phyloP scores from a whole-genome alignment of 176 grass and related monocot species.

The Echinochloa phyllopogon region DNA sequence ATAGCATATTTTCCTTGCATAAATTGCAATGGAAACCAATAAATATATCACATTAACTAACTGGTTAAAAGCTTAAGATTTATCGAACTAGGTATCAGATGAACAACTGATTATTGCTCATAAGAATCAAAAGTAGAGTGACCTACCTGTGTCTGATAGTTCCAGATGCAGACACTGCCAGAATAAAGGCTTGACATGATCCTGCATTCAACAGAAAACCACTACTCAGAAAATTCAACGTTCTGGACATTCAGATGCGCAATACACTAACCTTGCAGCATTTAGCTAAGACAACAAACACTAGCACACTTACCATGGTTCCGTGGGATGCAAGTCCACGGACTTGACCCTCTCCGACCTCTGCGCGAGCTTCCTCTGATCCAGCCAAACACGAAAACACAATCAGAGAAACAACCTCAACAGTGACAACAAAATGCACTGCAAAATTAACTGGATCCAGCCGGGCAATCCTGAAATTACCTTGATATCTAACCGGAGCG shows the following conservation, averaged over 20 bases:
- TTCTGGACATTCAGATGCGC: not conserved
- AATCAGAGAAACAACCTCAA: constrained; percentile 6
- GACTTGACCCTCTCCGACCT: constrained; percentile 92
- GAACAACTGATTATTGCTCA: not conserved
- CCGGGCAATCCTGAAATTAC: constrained; percentile 43
- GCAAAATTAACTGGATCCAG: constrained; percentile 43
- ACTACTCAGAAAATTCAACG: not conserved
- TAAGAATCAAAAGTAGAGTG: constrained; percentile 4
- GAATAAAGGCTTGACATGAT: constrained; percentile 88
- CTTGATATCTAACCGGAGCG: constrained; percentile 95
- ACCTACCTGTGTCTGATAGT: constrained; percentile 76
- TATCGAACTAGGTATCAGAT: not conserved
- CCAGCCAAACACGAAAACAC: constrained; percentile 34
- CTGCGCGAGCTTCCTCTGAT: constrained; percentile 96
- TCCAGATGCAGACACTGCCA: constrained; percentile 84
- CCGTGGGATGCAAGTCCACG: constrained; percentile 78
- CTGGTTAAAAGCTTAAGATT: not conserved
- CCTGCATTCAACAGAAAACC: constrained; percentile 50
- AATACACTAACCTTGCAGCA: not conserved
- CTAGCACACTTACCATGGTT: constrained; percentile 67
- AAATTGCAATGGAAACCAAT: not conserved
- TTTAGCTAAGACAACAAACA: constrained; percentile 4
- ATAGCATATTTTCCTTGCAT: not conserved
- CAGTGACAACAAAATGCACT: not conserved
- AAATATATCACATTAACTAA: not conserved